Conservation (phyloP, 2,329 filamentous ascomycete species). For the Dactylella cylindrospora region DNA sequence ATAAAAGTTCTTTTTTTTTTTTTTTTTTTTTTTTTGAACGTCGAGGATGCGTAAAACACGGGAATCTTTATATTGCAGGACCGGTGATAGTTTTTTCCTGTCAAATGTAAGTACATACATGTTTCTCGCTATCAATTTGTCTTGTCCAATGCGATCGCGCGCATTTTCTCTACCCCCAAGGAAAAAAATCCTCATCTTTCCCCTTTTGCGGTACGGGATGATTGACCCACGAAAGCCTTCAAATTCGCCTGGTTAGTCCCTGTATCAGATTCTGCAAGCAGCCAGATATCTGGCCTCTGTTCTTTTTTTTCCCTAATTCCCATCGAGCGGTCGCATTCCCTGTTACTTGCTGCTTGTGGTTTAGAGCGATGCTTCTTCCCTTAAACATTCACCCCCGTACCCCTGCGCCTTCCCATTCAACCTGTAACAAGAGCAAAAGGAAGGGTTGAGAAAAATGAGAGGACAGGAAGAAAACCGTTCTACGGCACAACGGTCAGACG, state of each 20-base stretch:
- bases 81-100: no score
- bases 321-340: background rate
- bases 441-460: conserved; percentile 6
- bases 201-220: conserved; percentile 24
- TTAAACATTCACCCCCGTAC: conserved; percentile 12
- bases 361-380: conserved; percentile 25
- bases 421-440: conserved; percentile 27
- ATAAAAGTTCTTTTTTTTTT: no score
- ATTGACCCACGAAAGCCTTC: no score
- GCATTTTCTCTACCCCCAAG: no score
- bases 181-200: no score
- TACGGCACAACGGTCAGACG: conserved; percentile 8
- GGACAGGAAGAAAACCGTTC: background rate
- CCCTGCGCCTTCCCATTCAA: conserved; percentile 38
- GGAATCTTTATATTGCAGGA: no score
- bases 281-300: background rate
- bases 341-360: conserved; percentile 25
- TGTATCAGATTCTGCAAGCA: conserved; percentile 44
- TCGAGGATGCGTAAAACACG: no score
- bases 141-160: no score
- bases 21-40: no score
- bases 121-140: no score
- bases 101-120: no score
- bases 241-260: conserved; percentile 35
- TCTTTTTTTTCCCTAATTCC: no score